These are phyloP conservation scores for Musa itinerans DNA, from an alignment of 176 grass and related monocot genomes.

Conservation along the genomic window DNA sequence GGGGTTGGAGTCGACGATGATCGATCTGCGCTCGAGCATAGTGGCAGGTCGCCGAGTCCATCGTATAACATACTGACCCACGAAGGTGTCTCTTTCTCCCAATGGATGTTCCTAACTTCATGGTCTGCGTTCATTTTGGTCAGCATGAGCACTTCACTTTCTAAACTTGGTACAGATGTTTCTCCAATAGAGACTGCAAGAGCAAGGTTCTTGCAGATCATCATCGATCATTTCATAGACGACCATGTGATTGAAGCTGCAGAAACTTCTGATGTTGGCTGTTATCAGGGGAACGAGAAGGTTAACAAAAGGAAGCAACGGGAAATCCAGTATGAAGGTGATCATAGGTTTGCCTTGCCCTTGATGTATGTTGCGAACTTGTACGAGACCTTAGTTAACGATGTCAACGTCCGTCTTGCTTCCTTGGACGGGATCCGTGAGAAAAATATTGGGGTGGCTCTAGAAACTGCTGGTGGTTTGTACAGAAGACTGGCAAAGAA, in stretches of 20 bases:
- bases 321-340: slow-evolving; percentile 56
- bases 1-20: slow-evolving; percentile 55
- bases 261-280: slow-evolving; percentile 34
- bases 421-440: slow-evolving; percentile 53
- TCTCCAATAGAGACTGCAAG: slow-evolving; percentile 60
- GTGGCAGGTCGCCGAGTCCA: slow-evolving; percentile 50
- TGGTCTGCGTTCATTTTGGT: not conserved
- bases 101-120: not conserved
- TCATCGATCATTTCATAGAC: slow-evolving; percentile 65
- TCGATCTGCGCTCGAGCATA: slow-evolving; percentile 47
- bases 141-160: not conserved
- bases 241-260: slow-evolving; percentile 58
- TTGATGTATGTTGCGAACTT: slow-evolving; percentile 89
- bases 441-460: slow-evolving; percentile 66
- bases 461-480: slow-evolving; percentile 83
- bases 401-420: slow-evolving; percentile 48
- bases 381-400: slow-evolving; percentile 78
- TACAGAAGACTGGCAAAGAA: slow-evolving; percentile 80
- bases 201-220: slow-evolving; percentile 58
- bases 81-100: slow-evolving; percentile 30
- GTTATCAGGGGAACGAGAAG: slow-evolving; percentile 35
- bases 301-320: slow-evolving; percentile 69
- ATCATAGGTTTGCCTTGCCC: slow-evolving; percentile 65
- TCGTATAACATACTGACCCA: slow-evolving; percentile 48
- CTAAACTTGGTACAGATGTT: slow-evolving; percentile 39